Percentiles rank a stretch among this genome's conserved stretches.
Evolutionary conservation across 805 yeast genomes (phyloP).

Genomic region (Candida koratica): DNA sequence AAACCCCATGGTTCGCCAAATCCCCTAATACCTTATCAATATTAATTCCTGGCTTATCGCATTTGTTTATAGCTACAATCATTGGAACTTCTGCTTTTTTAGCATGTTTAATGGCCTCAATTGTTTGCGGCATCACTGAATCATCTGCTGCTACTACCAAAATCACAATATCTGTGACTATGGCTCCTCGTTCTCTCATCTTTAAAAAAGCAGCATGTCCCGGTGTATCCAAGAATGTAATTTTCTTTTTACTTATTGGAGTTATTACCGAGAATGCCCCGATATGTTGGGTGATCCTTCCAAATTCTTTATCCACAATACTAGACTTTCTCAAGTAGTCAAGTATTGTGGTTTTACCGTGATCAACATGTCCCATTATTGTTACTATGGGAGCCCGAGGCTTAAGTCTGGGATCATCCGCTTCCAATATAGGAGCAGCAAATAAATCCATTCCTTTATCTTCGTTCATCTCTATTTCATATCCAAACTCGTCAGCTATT

Average conservation of each 20-base stretch:
- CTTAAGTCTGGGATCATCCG: conserved; percentile 33
- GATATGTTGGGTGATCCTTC: conserved; percentile 97
- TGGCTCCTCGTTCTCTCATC: conserved; percentile 96
- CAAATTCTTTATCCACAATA: conserved; percentile 80
- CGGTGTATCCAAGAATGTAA: conserved; percentile 94
- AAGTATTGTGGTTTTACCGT: conserved; percentile 92
- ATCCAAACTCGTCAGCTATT: conserved; percentile 86
- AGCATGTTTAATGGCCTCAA: conserved; percentile 93
- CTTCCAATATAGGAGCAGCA: conserved; percentile 45
- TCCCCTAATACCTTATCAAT: conserved; percentile 76
- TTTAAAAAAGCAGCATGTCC: conserved; percentile 97
- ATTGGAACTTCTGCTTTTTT: conserved; percentile 75
- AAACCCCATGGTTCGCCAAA: conserved; percentile 70
- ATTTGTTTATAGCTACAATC: conserved; percentile 89
- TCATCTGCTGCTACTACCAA: conserved; percentile 97
- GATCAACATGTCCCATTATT: conserved; percentile 98
- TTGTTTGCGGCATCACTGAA: conserved; percentile 95
- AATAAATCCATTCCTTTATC: conserved; percentile 59
- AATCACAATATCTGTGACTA: conserved; percentile 85
- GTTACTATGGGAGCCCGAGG: conserved; percentile 92
- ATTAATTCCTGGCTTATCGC: conserved; percentile 75
- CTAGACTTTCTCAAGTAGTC: conserved; percentile 83
- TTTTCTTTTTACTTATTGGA: conserved; percentile 64
- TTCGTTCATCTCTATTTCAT: conserved; percentile 53
- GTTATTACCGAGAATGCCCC: conserved; percentile 93